Percentiles rank a stretch among this genome's conserved stretches.
These are phyloP conservation scores for Sporothrix sp. DNA, from an alignment of 2,329 filamentous ascomycete species.

Conservation along the genomic window DNA sequence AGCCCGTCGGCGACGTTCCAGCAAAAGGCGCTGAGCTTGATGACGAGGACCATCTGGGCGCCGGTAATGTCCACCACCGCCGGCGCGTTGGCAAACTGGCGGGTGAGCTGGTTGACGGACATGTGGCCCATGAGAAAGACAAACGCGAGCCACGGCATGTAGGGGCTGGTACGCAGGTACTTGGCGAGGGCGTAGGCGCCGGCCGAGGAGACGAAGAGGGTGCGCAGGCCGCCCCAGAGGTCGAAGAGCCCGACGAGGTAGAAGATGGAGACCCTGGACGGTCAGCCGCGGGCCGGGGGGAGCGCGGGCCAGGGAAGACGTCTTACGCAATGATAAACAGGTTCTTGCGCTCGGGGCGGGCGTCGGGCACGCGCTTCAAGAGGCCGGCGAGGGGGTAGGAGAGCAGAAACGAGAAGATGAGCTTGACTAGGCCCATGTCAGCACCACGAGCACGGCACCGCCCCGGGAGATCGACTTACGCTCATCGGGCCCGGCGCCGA, in stretches of 20 bases:
- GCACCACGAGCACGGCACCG: too few relatives aligned
- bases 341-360: constrained; percentile 76
- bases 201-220: constrained; percentile 66
- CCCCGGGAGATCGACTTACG: constrained; percentile 25
- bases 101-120: constrained; percentile 77
- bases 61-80: constrained; percentile 76
- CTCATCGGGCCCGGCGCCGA: constrained; percentile 39
- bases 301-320: too few relatives aligned
- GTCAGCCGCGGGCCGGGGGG: not conserved
- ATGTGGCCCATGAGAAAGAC: constrained; percentile 92
- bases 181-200: constrained; percentile 77
- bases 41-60: constrained; percentile 95
- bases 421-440: constrained; percentile 57
- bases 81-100: constrained; percentile 61
- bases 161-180: constrained; percentile 66
- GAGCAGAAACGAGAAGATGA: constrained; percentile 79
- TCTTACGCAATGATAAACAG: constrained; percentile 68
- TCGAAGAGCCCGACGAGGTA: constrained; percentile 91
- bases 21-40: constrained; percentile 94
- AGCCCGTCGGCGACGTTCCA: constrained; percentile 96
- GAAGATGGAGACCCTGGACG: constrained; percentile 63
- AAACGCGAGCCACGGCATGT: constrained; percentile 98
- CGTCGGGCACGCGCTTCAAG: constrained; percentile 83
- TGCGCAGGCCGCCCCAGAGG: constrained; percentile 73
- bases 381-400: constrained; percentile 86